Evolutionary conservation across 495 filamentous ascomycete genomes (phyloP), one percentile per base, ranked within the genome.

Genomic region (Bathelium albidoporum): DNA sequence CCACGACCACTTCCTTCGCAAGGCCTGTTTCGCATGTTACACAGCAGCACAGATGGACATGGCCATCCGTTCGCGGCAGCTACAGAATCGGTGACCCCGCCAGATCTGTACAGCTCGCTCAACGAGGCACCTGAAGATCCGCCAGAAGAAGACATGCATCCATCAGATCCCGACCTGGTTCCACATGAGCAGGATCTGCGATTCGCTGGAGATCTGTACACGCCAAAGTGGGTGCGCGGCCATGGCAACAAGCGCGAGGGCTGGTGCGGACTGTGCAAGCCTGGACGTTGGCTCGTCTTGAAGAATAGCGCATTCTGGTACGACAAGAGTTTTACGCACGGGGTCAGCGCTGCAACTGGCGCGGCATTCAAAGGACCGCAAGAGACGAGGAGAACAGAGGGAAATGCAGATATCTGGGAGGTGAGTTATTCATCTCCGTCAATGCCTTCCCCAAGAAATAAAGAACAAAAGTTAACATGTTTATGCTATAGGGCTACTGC

Each of bases 271-370:
- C 87, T 90, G 68, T 91, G 88, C 75, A 89, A 89, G 69, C 88
- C 88, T 3, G 88, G 88, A 5, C 80, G 88, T 45, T 91, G 88
- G 88, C 79, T 91, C 14, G 88, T 90, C 20, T 74, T 91, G 61
- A 91, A 91, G 77, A 91, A 91, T 73, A 88, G 85, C 63, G 88
- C 88, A 12, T 91, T 88, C 74, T 91, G 88, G 88, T 91, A 91
- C 71, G 88, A 91, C 75, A 91, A 90, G 73, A 86, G 82, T 62
- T 91, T 91, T 71, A 88, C 85, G 1, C 89, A 91, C 62, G 88
- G 88, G 34, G 89, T 91, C 69, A 89, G 87, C 69, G 87, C 87
- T 31, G 86, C 86, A 16, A 55, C 49, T 10, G 89, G 88, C 10
- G 82, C 77, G 63, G 80, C 85, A 2, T 91, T 91, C 73, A 80